Conservation (phyloP, 2,329 filamentous ascomycete genomes). For the Fusarium sp. region DNA sequence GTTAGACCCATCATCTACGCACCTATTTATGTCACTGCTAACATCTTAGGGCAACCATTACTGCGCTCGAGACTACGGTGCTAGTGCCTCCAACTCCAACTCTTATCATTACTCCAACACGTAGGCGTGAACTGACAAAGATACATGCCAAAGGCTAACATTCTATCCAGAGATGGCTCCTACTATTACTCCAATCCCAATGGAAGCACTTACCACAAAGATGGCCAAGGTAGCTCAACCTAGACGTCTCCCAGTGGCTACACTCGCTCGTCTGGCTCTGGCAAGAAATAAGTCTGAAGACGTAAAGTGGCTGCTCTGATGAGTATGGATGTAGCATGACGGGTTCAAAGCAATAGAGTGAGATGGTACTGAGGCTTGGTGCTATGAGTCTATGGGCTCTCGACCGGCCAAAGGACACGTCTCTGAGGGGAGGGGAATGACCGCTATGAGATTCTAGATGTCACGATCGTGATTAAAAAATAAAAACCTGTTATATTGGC, state of each 20-base stretch:
- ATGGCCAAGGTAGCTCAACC: slow-evolving; percentile 63
- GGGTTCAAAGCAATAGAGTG: background rate
- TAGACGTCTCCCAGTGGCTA: slow-evolving; percentile 67
- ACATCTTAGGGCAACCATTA: slow-evolving; percentile 71
- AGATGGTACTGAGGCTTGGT: slow-evolving; percentile 1
- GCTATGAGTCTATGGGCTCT: slow-evolving; percentile 19
- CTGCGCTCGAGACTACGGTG: slow-evolving; percentile 71
- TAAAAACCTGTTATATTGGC: background rate
- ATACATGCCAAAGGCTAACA: background rate
- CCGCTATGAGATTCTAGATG: background rate
- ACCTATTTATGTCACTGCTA: background rate
- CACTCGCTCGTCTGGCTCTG: slow-evolving; percentile 3
- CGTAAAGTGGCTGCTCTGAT: background rate
- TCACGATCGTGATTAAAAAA: background rate
- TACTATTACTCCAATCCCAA: slow-evolving; percentile 80
- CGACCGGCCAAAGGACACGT: background rate
- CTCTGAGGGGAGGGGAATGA: background rate
- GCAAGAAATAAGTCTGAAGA: slow-evolving; percentile 21
- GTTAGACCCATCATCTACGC: slow-evolving; percentile 48
- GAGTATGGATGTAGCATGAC: background rate
- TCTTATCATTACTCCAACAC: slow-evolving; percentile 74
- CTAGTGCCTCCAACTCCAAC: slow-evolving; percentile 64
- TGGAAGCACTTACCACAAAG: slow-evolving; percentile 74
- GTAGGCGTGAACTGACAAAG: slow-evolving; percentile 47
- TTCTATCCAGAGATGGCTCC: slow-evolving; percentile 62